These are phyloP conservation scores for Ceratonia siliqua DNA, from an alignment of 306 rosid species.

Conservation along the genomic window DNA sequence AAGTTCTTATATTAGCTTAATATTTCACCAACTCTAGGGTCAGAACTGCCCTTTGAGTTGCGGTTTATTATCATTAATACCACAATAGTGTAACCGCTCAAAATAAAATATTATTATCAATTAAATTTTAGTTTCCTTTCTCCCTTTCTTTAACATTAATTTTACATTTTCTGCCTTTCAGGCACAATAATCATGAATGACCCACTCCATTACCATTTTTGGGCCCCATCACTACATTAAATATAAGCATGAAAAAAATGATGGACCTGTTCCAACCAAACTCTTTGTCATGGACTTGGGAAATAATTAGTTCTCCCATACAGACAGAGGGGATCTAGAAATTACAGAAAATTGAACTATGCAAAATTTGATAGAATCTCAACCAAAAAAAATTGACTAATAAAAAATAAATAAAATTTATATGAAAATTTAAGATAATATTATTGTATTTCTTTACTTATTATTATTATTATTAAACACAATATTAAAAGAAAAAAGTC, in stretches of 20 bases:
- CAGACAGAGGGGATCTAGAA: no score
- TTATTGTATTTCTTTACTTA: no score
- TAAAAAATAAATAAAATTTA: no score
- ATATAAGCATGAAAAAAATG: background rate
- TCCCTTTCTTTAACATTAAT: background rate
- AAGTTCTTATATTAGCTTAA: background rate
- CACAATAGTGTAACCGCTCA: background rate
- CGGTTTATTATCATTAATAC: background rate
- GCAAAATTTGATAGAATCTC: no score
- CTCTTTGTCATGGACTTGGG: no score
- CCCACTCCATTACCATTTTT: background rate
- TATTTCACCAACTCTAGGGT: background rate
- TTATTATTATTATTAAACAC: no score
- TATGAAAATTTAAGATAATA: no score
- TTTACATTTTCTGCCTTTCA: background rate
- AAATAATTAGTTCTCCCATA: no score
- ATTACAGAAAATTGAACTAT: no score
- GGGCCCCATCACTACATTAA: background rate
- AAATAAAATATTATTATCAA: background rate
- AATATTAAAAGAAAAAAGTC: no score
- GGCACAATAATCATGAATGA: slow-evolving; percentile 1
- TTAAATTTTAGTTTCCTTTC: background rate
- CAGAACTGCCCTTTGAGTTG: slow-evolving; percentile 1
- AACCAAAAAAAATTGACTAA: no score
- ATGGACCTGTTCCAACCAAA: no score